These are phyloP conservation scores for Dillenia turbinata DNA, from an alignment of 164 flowering plant genomes.

Conservation along the genomic window DNA sequence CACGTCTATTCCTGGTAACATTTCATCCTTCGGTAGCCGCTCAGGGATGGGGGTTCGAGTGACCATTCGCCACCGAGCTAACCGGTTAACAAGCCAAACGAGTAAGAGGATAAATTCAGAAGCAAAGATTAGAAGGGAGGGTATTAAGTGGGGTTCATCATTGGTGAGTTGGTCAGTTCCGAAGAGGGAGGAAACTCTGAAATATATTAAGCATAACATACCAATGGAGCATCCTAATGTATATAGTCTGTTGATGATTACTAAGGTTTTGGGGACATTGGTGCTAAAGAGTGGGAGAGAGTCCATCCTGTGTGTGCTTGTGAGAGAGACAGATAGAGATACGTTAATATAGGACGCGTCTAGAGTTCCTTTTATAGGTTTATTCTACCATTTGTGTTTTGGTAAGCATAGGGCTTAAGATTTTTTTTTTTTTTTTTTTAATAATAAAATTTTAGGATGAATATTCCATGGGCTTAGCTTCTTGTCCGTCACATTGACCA, in stretches of 20 bases:
- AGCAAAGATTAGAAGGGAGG: constrained; percentile 7
- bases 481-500: too few relatives aligned
- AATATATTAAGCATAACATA: neutral
- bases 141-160: neutral
- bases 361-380: too few relatives aligned
- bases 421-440: too few relatives aligned
- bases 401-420: too few relatives aligned
- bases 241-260: neutral
- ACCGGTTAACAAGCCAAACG: constrained; percentile 10
- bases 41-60: constrained; percentile 14
- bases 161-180: neutral
- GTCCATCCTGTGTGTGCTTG: too few relatives aligned
- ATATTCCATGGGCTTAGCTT: too few relatives aligned
- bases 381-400: too few relatives aligned
- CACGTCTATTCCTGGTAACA: constrained; percentile 21
- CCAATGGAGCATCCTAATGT: neutral
- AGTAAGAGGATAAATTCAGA: constrained; percentile 14
- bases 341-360: too few relatives aligned
- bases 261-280: too few relatives aligned
- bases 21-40: constrained; percentile 13
- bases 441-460: too few relatives aligned
- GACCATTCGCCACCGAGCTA: constrained; percentile 12
- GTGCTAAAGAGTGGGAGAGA: too few relatives aligned
- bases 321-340: too few relatives aligned
- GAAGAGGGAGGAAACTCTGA: neutral